Percentiles rank a stretch among this genome's conserved stretches.
Conservation (phyloP, 257 asterid genomes). For the Lycium ferocissimum region DNA sequence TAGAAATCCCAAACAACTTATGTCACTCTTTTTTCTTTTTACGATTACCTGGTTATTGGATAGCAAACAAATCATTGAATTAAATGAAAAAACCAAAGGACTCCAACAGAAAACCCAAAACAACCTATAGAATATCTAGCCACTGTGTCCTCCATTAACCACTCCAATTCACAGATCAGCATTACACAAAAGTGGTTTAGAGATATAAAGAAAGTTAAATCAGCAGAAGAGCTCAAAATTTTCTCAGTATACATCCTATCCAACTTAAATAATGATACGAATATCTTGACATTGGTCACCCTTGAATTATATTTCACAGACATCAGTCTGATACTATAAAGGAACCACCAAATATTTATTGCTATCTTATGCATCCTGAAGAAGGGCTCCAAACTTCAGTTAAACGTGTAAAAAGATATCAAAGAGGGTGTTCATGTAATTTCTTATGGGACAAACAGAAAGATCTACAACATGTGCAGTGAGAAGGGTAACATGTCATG, state of each 20-base stretch:
- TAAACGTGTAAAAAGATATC: not conserved
- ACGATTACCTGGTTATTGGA: not conserved
- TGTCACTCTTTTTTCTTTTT: not conserved
- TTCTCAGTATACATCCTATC: not conserved
- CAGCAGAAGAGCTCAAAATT: conserved; percentile 13
- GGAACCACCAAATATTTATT: not conserved
- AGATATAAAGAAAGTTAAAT: not conserved
- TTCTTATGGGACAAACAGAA: conserved; percentile 14
- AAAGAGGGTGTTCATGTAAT: not conserved
- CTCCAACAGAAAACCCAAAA: conserved; percentile 1
- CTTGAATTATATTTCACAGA: conserved; percentile 10
- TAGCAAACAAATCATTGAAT: not conserved
- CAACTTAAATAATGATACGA: not conserved
- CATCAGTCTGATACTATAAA: conserved; percentile 1
- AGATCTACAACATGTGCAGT: not conserved
- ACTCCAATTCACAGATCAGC: not conserved
- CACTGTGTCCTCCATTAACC: not conserved
- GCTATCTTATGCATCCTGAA: conserved; percentile 9
- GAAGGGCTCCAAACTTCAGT: conserved; percentile 14
- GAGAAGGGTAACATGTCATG: not conserved
- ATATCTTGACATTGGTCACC: conserved; percentile 24
- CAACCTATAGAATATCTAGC: not conserved
- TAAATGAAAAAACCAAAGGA: not conserved
- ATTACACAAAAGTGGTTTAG: not conserved
- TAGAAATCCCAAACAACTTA: conserved; percentile 17